Evolutionary conservation across 768 basidiomycete genomes (phyloP), one percentile per base, ranked within the genome.

Genomic region (Leccinellum luteum): DNA sequence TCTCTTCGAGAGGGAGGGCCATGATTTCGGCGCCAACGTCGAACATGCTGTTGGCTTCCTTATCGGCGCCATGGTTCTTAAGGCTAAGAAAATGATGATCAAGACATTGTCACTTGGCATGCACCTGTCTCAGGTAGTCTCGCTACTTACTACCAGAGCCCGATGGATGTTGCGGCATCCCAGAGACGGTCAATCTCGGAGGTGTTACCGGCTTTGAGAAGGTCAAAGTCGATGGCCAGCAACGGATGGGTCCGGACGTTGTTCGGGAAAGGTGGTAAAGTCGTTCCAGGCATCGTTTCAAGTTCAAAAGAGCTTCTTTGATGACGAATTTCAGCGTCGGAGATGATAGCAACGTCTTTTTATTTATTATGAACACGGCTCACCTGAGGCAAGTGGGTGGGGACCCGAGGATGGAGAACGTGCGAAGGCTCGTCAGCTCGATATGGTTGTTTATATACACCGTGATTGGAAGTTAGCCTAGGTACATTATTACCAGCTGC

Each of bases 141-240:
- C 31, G 14, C 47, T 31, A 78, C 80, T 65, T 64, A 80, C 78
- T 82, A 83, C 77, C 81, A 83, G 68, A 83, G 83, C 2, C 81
- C 82, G 15, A 82, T 69, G 27, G 72, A 68, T 0, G 76, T 80
- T 14, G 79, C 78, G 0, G 80, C 80, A 23, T 76, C 65, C 77
- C 78, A 82, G 21, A 83, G 73, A 52, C 64, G 72, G 8, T 76
- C 71, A 9, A 76, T 65, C 65, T 81, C 82, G 1, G 56, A 57
- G 13, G 64, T n/a, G 34, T 79, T 70, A 1, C 75, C 66, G 0
- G 63, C 62, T 30, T 69, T 69, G 30, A 83, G 60, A 3, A 75
- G 69, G 1, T 60, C 65, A 52, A 71, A 81, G 64, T 82, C 81
- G 51, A 83, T 69, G 25, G 82, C 65, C 10, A 79, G 73, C 1